Base-by-base conservation (phyloP, 2,329 filamentous ascomycete species). In the Trichothecium sympodiale region DNA sequence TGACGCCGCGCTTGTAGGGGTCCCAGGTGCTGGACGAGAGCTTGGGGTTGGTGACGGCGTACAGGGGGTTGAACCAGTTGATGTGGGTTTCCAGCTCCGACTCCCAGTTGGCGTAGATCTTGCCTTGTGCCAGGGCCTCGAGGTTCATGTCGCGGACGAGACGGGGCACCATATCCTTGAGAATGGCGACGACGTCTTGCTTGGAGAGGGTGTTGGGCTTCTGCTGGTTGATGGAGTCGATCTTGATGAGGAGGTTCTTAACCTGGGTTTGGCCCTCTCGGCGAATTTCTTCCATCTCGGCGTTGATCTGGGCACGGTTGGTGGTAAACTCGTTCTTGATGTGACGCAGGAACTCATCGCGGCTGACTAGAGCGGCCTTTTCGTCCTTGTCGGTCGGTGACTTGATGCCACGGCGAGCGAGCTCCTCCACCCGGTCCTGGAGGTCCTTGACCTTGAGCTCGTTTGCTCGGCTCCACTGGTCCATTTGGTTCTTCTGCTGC, bases 41-140 rank as follows among this genome's bases (percentile, higher is more conserved):
- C 3, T 53, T 46, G 0, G 62, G 60, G 45, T 87, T 72, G 42
- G 91, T 60, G 2, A 66, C 47, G 1, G 84, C 83, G 5, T 84
- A 85, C 14, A 77, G 60, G 2, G 59, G 49, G 3, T 71, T 69
- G 46, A 94, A 81, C 59, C 79, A 87, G 61, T 95, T 94, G 56
- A 87, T 62, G 37, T 71, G 69, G 36, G 67, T 61, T 37, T 57
- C 57, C 17, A 77, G 57, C 17, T 65, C 52, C 1, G 51, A 46
- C 30, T 62, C 57, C 50, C 60, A 64, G 43, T 65, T 53, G 26
- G 54, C 50, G 20, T 61, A 58, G 35, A 74, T 69, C 35, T 62
- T 57, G 36, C 63, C 63, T 18, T 59, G 56, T 17, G 66, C 62
- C 26, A 69, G 46, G 3, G 63, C 63, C 33, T 65, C 59, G 3